These are phyloP conservation scores for Bigelowiella natans DNA, from an alignment of 78 protist species.

Conservation along the genomic window DNA sequence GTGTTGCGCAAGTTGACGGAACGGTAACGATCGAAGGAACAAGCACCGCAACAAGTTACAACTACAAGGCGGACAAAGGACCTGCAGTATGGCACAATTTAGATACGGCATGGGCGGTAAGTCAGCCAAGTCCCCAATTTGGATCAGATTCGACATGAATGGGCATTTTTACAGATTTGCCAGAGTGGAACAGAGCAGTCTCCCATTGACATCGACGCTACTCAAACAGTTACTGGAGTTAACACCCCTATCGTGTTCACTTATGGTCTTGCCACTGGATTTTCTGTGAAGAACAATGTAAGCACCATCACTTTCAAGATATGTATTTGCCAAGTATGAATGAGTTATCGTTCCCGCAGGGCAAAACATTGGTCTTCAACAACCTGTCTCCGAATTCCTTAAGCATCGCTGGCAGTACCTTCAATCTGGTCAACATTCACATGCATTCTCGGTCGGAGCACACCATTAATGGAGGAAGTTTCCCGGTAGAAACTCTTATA, in stretches of 20 bases:
- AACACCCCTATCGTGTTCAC: neutral
- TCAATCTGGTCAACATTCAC: neutral
- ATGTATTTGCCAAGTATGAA: neutral
- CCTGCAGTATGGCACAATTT: neutral
- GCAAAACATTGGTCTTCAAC: neutral
- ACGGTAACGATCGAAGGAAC: too few relatives aligned
- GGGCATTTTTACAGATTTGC: neutral
- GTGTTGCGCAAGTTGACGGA: too few relatives aligned
- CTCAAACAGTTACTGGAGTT: neutral
- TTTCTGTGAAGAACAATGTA: neutral
- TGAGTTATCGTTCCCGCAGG: neutral
- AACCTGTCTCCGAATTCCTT: neutral
- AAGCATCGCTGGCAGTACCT: neutral
- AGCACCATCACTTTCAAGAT: neutral
- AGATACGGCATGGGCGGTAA: neutral
- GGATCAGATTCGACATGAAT: too few relatives aligned
- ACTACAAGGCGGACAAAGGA: neutral
- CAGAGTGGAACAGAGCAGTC: neutral
- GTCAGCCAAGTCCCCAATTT: too few relatives aligned
- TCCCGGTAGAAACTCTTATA: too few relatives aligned
- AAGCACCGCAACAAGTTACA: too few relatives aligned
- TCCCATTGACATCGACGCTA: neutral
- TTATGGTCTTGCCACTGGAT: neutral
- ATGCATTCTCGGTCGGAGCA: neutral
- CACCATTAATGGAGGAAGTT: neutral